Evolutionary conservation across 805 yeast genomes (phyloP), one percentile per base, ranked within the genome.

Genomic region (Candida adriatica): DNA sequence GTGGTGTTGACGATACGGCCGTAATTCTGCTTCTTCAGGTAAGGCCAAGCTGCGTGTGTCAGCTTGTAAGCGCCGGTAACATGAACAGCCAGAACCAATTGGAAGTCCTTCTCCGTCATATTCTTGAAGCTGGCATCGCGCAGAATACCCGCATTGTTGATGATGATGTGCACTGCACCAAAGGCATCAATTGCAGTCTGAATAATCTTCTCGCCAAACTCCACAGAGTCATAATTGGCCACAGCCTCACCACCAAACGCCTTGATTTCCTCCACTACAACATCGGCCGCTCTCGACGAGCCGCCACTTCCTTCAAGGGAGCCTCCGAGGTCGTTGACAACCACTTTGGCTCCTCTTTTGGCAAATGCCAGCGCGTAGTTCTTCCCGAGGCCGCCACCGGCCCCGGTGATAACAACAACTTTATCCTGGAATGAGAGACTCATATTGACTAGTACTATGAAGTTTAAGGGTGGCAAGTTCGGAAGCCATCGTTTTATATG

Each of bases 301-400:
- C 72, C 77, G 16, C 84, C 86, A 20, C 75, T 70, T 30, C 96
- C 96, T 16, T 69, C 63, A 32, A 84, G 62, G 16, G 88, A 66
- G 18, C 95, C 94, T 35, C 96, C 96, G 39, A 90, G 68, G 59
- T 90, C 98, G 55, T 90, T 90, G 19, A 90, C 95, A 16, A 90
- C 95, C 22, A 90, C 96, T 48, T 80, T 79, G 39, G 96, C 98
- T 21, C 97, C 97, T 45, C 95, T 70, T 37, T 75, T 65, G 26
- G 94, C 97, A 59, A 70, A 90, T 46, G 81, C 86, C 19, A 86
- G 62, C 5, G 96, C 94, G 59, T 90, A 90, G 29, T 76, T 76
- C 49, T 71, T 82, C 16, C 98, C 98, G 27, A 90, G 70, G 13
- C 97, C 98, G 46, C 96, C 97, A 43, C 98, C 98, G 29, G 96